Base-by-base conservation (phyloP, 805 yeast species). In the Cephaloascus albidus region DNA sequence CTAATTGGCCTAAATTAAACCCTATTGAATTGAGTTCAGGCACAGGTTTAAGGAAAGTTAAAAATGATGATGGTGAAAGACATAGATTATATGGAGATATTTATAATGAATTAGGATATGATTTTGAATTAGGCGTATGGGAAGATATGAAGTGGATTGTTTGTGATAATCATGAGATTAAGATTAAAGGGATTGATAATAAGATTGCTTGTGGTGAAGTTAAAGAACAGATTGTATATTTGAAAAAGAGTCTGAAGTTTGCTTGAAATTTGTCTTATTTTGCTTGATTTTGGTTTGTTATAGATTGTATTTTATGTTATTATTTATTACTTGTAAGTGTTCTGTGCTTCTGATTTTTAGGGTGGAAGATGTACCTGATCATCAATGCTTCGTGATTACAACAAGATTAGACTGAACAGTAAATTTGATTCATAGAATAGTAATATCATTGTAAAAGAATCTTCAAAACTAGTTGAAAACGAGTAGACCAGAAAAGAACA, bases 1-100 rank as follows among this genome's bases (percentile, higher is more conserved):
- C 66, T 38, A 61, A 61, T 45, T 61, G 66, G 66, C 66, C 65
- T 18, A 61, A 61, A 38, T 55, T 38, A 34, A 45, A 50, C 26
- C 34, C 60, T 4, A 40, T 39, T 5, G 58, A 57, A 51, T 59
- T 58, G 39, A 35, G 53, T 15, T 17, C 26, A 2, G 58, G 58
- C 42, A 44, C 51, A 4, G 27, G 39, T 34, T 61, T 60, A 20
- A 46, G 66, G 38, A 64, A 62, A 4, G 57, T 58, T 10, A 42
- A 41, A 38, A 46, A 40, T n/a, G 42, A 36, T 15, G 45, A 45
- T 5, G 51, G 48, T 17, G 36, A 36, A 20, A 45, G 60, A 39
- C 50, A 62, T 44, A 40, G 67, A 37, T 45, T 61, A 18, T 61
- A 61, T 41, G 47, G 51, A 10, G 43, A 39, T 17, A 44, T 61